A percentile compares a stretch with the other conserved stretches of the same genome.
These are phyloP conservation scores for Argentina anserina DNA, from an alignment of 306 rosid species.

Conservation along the genomic window DNA sequence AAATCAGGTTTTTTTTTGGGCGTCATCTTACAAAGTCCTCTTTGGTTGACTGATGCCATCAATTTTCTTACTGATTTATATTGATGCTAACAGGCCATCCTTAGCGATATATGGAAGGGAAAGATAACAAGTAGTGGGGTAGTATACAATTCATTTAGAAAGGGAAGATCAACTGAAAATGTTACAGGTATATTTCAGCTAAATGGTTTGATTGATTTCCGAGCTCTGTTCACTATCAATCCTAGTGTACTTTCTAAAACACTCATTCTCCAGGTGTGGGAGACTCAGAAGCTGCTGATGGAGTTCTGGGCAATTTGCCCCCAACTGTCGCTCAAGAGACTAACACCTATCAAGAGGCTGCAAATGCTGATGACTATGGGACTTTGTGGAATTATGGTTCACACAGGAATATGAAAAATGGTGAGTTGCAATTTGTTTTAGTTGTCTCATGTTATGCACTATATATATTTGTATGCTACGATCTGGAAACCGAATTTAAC, in stretches of 20 bases:
- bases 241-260: neutral
- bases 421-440: conserved; percentile 22
- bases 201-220: conserved; percentile 1
- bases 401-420: conserved; percentile 23
- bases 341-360: conserved; percentile 17
- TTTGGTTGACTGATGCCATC: neutral
- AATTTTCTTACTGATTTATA: conserved; percentile 2
- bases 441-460: neutral
- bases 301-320: conserved; percentile 24
- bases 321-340: conserved; percentile 22
- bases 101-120: conserved; percentile 50
- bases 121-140: conserved; percentile 48
- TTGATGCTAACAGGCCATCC: conserved; percentile 32
- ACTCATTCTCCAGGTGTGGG: conserved; percentile 25
- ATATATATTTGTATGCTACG: neutral
- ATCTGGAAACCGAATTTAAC: neutral
- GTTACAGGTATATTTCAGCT: conserved; percentile 32
- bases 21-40: neutral
- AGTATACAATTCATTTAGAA: conserved; percentile 28
- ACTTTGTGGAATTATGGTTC: conserved; percentile 27
- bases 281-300: conserved; percentile 31
- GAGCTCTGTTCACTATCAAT: neutral
- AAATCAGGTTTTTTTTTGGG: neutral
- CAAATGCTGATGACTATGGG: conserved; percentile 22
- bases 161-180: conserved; percentile 35